These are phyloP conservation scores for Ophiorrhiza pumila DNA, from an alignment of 257 asterid genomes.

Conservation along the genomic window DNA sequence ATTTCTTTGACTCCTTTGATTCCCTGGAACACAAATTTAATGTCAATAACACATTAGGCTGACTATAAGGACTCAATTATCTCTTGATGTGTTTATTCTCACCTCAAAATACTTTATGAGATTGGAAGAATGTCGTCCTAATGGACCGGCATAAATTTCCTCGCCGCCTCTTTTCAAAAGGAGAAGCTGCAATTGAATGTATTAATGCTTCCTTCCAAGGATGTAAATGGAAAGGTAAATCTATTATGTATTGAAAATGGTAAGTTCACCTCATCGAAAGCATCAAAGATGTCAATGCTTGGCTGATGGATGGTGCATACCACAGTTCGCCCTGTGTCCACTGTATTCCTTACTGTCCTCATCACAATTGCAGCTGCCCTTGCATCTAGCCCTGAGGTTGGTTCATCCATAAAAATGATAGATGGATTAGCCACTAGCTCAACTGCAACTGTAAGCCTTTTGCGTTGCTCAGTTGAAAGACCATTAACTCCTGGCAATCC, in stretches of 20 bases:
- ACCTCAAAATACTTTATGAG: slow-evolving; percentile 83
- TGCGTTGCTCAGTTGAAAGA: slow-evolving; percentile 18
- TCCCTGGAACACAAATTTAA: slow-evolving; percentile 32
- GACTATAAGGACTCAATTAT: not conserved
- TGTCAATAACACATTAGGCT: not conserved
- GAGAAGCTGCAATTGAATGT: slow-evolving; percentile 45
- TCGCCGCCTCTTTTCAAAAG: slow-evolving; percentile 81
- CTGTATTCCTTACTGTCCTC: slow-evolving; percentile 25
- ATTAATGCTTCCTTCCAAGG: not conserved
- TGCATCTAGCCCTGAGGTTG: slow-evolving; percentile 26
- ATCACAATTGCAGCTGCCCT: slow-evolving; percentile 26
- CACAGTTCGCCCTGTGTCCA: slow-evolving; percentile 21
- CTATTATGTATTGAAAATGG: no score
- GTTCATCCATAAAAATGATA: slow-evolving; percentile 23
- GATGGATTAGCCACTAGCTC: slow-evolving; percentile 26
- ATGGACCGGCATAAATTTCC: slow-evolving; percentile 84
- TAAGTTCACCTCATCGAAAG: slow-evolving; percentile 25
- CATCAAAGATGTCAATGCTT: slow-evolving; percentile 24
- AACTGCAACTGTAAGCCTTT: slow-evolving; percentile 23
- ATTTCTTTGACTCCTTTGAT: slow-evolving; percentile 56
- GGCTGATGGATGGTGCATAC: slow-evolving; percentile 27
- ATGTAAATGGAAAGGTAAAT: no score
- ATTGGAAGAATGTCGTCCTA: slow-evolving; percentile 60
- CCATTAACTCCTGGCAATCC: slow-evolving; percentile 26
- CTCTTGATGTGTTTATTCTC: slow-evolving; percentile 1